These are phyloP conservation scores for Mycena vulgaris DNA, from an alignment of 768 basidiomycete species.

Conservation along the genomic window DNA sequence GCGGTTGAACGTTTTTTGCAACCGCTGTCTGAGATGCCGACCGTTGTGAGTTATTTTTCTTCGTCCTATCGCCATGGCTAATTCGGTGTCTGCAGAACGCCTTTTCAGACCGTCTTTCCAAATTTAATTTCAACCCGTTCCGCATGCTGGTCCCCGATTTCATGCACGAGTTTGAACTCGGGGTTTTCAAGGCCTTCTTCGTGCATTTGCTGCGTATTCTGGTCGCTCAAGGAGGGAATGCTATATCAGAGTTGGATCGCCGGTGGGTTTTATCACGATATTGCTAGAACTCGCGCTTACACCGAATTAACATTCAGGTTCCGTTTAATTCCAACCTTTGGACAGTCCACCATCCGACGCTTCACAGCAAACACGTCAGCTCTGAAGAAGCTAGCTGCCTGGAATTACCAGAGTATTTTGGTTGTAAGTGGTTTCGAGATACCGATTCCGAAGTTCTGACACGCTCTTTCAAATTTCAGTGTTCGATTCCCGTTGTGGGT, in stretches of 20 bases:
- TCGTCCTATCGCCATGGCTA: not conserved
- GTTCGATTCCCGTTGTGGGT: slow-evolving; percentile 54
- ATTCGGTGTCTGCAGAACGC: slow-evolving; percentile 51
- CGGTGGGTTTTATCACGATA: slow-evolving; percentile 44
- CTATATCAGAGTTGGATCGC: slow-evolving; percentile 43
- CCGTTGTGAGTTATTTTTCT: slow-evolving; percentile 40
- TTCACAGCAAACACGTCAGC: slow-evolving; percentile 41
- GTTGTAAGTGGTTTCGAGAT: slow-evolving; percentile 7
- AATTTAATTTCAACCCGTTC: slow-evolving; percentile 44
- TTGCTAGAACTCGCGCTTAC: too few relatives aligned
- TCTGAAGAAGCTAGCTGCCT: slow-evolving; percentile 42
- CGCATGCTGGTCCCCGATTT: slow-evolving; percentile 51
- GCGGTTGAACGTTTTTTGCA: slow-evolving; percentile 28
- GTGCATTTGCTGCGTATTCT: slow-evolving; percentile 55
- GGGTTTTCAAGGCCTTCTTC: slow-evolving; percentile 55
- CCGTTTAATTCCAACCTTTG: slow-evolving; percentile 44
- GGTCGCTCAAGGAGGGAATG: slow-evolving; percentile 19
- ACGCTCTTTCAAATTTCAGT: slow-evolving; percentile 39
- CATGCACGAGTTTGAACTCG: slow-evolving; percentile 59
- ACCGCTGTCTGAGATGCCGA: slow-evolving; percentile 43
- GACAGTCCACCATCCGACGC: slow-evolving; percentile 38
- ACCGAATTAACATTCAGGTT: not conserved
- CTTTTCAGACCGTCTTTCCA: slow-evolving; percentile 44
- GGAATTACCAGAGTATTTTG: slow-evolving; percentile 47
- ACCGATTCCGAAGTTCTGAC: not conserved